Conservation (phyloP, 306 rosid species). For the Citrullus mucosospermus region DNA sequence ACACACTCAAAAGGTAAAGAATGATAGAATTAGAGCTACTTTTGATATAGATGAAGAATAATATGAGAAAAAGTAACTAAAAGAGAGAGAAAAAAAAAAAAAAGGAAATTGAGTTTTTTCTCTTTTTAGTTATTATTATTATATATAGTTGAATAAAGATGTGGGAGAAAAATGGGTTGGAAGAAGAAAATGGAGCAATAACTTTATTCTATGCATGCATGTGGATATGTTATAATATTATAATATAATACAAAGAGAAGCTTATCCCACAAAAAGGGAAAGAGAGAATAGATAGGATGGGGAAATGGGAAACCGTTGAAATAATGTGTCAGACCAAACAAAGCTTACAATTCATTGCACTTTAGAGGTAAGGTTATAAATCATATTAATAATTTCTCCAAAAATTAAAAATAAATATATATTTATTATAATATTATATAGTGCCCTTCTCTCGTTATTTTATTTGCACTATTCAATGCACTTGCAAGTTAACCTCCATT, state of each 20-base stretch:
- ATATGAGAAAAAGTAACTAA: too few relatives aligned
- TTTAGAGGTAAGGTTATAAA: neutral
- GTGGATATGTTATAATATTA: neutral
- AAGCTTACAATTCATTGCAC: neutral
- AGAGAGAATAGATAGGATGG: neutral
- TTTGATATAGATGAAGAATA: too few relatives aligned
- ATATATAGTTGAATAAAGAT: too few relatives aligned
- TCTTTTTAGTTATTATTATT: too few relatives aligned
- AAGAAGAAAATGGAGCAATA: neutral
- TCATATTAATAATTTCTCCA: neutral
- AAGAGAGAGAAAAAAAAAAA: too few relatives aligned
- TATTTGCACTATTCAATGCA: neutral
- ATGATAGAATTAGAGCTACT: too few relatives aligned
- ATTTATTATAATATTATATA: too few relatives aligned
- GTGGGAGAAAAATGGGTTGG: neutral
- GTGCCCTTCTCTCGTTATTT: neutral
- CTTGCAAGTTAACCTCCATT: neutral
- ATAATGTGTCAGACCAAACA: neutral
- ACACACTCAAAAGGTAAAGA: too few relatives aligned
- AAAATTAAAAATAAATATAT: neutral
- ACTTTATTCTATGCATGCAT: conserved; percentile 4
- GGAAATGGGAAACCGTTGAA: conserved; percentile 6
- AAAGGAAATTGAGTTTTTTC: too few relatives aligned
- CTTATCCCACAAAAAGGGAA: neutral
- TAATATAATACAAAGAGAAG: neutral